Evolutionary conservation across 2,329 filamentous ascomycete species (phyloP).

Genomic region (Botrytis sinoallii): DNA sequence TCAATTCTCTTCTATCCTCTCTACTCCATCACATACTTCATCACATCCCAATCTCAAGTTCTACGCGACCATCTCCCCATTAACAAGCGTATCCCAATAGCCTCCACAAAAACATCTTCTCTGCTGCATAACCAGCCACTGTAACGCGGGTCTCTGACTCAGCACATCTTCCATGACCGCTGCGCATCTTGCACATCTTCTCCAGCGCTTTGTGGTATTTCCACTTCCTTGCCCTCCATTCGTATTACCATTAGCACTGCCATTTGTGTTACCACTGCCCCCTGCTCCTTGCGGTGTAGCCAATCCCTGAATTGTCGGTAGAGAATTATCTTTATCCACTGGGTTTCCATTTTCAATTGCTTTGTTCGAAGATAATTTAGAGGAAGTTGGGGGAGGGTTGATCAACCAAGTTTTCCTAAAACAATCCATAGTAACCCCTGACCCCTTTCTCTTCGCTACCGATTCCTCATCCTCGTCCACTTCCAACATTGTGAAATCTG

Average conservation of each 20-base stretch:
- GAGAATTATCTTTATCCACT: background rate
- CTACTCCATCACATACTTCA: too few species aligned
- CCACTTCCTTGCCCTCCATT: background rate
- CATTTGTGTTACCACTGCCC: slow-evolving; percentile 6
- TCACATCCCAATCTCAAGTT: background rate
- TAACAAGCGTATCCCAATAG: slow-evolving; percentile 36
- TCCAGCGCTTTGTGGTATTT: slow-evolving; percentile 27
- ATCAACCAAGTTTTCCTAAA: slow-evolving; percentile 35
- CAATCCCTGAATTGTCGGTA: background rate
- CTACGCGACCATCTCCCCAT: slow-evolving; percentile 32
- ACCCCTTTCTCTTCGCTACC: slow-evolving; percentile 24
- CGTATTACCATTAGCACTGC: slow-evolving; percentile 4
- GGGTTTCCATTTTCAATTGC: background rate
- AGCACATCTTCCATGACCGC: slow-evolving; percentile 38
- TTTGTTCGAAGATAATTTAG: background rate
- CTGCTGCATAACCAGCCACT: slow-evolving; percentile 39
- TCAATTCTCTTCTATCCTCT: background rate
- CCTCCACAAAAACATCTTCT: slow-evolving; percentile 38
- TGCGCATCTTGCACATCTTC: slow-evolving; percentile 38
- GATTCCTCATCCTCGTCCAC: slow-evolving; percentile 34
- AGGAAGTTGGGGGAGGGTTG: slow-evolving; percentile 24
- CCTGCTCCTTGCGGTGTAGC: background rate
- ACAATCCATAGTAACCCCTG: slow-evolving; percentile 34
- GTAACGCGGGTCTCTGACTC: slow-evolving; percentile 33
- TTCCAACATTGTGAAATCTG: slow-evolving; percentile 37